Evolutionary conservation across 805 yeast genomes (phyloP), one percentile per base, ranked within the genome.

Genomic region (Saccharomycopsis lassenensis): DNA sequence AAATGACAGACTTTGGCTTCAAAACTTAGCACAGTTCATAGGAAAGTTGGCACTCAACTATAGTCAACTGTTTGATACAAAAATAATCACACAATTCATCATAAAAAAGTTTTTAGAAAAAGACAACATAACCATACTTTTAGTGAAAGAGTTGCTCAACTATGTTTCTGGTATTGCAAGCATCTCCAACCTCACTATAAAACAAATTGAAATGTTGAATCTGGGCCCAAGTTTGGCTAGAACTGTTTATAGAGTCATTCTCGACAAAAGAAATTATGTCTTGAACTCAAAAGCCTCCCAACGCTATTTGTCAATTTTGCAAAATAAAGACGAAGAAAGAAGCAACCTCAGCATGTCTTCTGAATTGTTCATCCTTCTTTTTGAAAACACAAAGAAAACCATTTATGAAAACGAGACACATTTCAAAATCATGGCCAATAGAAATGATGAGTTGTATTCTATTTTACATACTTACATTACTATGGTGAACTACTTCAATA

Each of bases 1-100:
- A 38, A 74, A 75, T 47, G 87, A 82, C 39, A 63, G 80, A 18
- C 76, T 71, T 47, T 89, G 97, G 97, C 67, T 86, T 23, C 91
- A 80, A 48, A 80, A 94, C 16, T 61, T 89, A 22, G 70, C 94
- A 0, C 62, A 74, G 1, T 87, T 89, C 51, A 71, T 83, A 35
- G 94, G 94, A 0, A 74, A 78, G 37, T 57, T 86, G 4, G 70
- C 84, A 54, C 56, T 69, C 46, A 53, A 65, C 30, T 63, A 75
- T 60, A 61, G 72, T 24, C 40, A 55, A 44, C 47, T 55, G 2
- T 72, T 89, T 59, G 77, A 77, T 46, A 50, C 82, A 24, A 53
- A 61, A 3, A 84, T 89, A 3, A 57, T 89, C 8, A 51, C 85
- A 11, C 57, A 60, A 2, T 79, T 67, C 49, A 55, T 80, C 5